Conservation (phyloP, 129 eudicot genomes). For the Escallonia rubra region DNA sequence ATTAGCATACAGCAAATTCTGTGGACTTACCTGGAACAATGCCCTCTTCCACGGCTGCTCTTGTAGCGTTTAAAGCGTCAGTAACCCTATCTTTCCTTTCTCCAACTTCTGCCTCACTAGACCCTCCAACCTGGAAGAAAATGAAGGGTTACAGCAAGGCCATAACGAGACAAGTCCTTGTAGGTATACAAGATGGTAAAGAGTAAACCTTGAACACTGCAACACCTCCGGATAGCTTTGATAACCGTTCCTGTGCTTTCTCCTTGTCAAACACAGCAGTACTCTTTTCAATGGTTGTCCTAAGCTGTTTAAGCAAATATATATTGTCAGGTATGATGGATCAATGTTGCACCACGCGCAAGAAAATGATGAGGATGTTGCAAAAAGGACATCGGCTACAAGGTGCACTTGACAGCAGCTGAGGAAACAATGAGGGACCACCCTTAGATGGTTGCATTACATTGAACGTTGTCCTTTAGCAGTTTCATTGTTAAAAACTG, state of each 20-base stretch:
- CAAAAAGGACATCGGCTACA: too few relatives aligned
- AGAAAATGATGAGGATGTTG: too few relatives aligned
- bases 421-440: too few relatives aligned
- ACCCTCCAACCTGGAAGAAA: constrained; percentile 76
- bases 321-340: neutral
- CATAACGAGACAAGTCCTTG: neutral
- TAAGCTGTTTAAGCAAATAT: constrained; percentile 40
- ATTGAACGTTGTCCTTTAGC: too few relatives aligned
- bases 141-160: neutral
- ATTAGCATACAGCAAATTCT: neutral
- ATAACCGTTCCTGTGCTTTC: constrained; percentile 91
- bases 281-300: constrained; percentile 58
- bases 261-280: constrained; percentile 85
- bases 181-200: neutral
- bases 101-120: constrained; percentile 92
- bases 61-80: constrained; percentile 93
- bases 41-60: constrained; percentile 97
- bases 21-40: constrained; percentile 69
- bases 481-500: too few relatives aligned
- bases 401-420: too few relatives aligned
- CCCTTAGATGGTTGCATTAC: too few relatives aligned
- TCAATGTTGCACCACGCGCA: too few relatives aligned
- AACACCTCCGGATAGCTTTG: constrained; percentile 93
- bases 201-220: constrained; percentile 80
- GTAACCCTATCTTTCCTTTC: constrained; percentile 95